phyloP scores from a whole-genome alignment of 2,329 filamentous ascomycete species.

The Karstenula rhodostoma region DNA sequence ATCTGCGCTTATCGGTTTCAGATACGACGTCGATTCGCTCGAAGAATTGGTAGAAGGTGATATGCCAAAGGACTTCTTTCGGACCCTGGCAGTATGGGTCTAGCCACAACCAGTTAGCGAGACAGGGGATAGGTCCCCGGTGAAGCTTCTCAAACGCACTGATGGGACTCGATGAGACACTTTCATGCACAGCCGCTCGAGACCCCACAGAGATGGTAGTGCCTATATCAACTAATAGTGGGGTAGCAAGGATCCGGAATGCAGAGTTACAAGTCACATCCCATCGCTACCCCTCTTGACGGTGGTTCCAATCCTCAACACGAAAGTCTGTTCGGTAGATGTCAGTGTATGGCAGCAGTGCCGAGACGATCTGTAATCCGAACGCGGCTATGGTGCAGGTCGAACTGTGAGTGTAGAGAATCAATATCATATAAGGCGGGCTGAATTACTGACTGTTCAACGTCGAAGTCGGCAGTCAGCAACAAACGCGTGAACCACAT shows the following conservation, averaged over 20 bases:
- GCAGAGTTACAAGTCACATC: not conserved
- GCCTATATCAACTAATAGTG: slow-evolving; percentile 3
- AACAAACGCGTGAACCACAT: slow-evolving; percentile 17
- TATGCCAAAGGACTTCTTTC: not conserved
- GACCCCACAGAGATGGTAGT: slow-evolving; percentile 15
- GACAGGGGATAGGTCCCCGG: not conserved
- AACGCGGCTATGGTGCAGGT: slow-evolving; percentile 8
- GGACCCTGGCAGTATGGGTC: slow-evolving; percentile 18
- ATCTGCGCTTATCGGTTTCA: not conserved
- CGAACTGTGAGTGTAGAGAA: slow-evolving; percentile 16
- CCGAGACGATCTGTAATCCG: slow-evolving; percentile 17
- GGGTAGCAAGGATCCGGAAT: not conserved
- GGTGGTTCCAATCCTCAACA: not conserved
- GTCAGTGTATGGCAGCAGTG: slow-evolving; percentile 11
- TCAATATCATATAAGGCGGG: slow-evolving; percentile 22
- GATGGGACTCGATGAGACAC: not conserved
- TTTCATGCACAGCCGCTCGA: slow-evolving; percentile 10
- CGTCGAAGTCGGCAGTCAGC: slow-evolving; percentile 21
- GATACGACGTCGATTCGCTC: not conserved
- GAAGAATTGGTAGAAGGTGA: not conserved
- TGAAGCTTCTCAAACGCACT: slow-evolving; percentile 5
- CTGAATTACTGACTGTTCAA: slow-evolving; percentile 7
- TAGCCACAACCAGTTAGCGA: slow-evolving; percentile 12
- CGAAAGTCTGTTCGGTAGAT: not conserved
- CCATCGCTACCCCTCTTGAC: not conserved